These are phyloP conservation scores for Alopecurus myosuroides DNA, from an alignment of 176 grass and related monocot species.

Conservation along the genomic window DNA sequence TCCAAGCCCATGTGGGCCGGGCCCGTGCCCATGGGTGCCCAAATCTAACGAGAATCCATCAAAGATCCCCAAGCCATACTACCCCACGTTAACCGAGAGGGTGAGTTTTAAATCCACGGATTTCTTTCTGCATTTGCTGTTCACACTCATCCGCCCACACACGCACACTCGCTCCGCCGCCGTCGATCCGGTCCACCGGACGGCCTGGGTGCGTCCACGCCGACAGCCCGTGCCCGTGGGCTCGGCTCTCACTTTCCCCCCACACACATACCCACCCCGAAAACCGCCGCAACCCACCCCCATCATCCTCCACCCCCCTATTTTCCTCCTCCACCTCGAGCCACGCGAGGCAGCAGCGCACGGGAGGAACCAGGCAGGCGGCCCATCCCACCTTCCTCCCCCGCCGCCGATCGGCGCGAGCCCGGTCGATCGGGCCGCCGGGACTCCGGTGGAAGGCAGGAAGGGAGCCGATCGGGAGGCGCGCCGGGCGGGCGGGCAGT, in stretches of 20 bases:
- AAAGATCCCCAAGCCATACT: neutral
- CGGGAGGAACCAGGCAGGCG: neutral
- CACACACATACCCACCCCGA: neutral
- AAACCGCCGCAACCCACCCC: constrained; percentile 17
- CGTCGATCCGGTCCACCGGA: constrained; percentile 11
- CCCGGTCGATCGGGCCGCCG: constrained; percentile 10
- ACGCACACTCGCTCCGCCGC: no score
- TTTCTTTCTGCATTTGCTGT: neutral
- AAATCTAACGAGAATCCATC: neutral
- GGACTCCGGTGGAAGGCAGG: neutral
- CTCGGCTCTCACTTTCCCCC: constrained; percentile 22
- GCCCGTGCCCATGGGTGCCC: no score
- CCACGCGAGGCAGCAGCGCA: constrained; percentile 1
- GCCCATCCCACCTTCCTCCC: no score
- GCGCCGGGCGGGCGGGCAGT: neutral
- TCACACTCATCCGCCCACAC: neutral
- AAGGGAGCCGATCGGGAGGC: constrained; percentile 25
- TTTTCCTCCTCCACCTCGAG: neutral
- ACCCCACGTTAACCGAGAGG: neutral
- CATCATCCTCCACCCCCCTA: neutral
- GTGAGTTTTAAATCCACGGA: neutral
- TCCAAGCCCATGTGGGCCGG: no score
- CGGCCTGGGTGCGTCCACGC: neutral
- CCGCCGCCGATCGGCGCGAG: neutral
- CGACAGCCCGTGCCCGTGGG: constrained; percentile 6